Base-by-base conservation (phyloP, 2,329 filamentous ascomycete species). In the Diaporthe nobilis region DNA sequence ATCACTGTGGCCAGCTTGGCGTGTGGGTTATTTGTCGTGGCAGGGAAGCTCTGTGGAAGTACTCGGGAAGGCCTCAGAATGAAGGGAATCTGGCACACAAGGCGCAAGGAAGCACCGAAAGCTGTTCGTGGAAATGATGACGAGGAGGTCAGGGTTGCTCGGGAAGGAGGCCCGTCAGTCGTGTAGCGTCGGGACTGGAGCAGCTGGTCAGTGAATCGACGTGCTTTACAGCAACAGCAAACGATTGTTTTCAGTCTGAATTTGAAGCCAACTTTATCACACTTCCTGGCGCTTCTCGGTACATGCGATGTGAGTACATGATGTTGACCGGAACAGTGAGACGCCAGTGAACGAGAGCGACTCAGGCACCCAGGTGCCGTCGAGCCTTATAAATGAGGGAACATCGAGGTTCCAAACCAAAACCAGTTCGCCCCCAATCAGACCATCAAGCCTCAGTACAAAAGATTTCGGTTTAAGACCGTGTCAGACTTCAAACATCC, bases 21-120 rank as follows among this genome's bases (percentile, higher is more conserved):
- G 1, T 47, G 34, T 44, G 71, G 58, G 0, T 8, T 65, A 2
- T 73, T 44, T 3, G 20, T 73, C 22, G 28, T 65, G 12, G 25
- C 49, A 20, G 10, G 3, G 6, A 44, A 47, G 20, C 0, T 65
- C 20, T 34, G 49, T 20, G 58, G 42, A 3, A 57, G 58, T 13
- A 39, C 37, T 17, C 34, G 20, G 17, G 20, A 47, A 6, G n/a
- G 49, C 20, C 15, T 28, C 7, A 17, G 4, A 22, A 22, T 55
- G 9, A 17, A 7, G 15, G 17, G 2, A 1, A 3, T 20, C 1
- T 31, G n/a, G 34, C 2, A 1, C 2, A 22, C 6, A 0, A 25
- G 17, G 49, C 49, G 9, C 15, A 7, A 6, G 15, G 15, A 13
- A 13, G 4, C 0, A 1, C 2, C 15, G 10, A 9, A 22, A 28